Base-by-base conservation (phyloP, 164 flowering plant species). In the Platanus orientalis region DNA sequence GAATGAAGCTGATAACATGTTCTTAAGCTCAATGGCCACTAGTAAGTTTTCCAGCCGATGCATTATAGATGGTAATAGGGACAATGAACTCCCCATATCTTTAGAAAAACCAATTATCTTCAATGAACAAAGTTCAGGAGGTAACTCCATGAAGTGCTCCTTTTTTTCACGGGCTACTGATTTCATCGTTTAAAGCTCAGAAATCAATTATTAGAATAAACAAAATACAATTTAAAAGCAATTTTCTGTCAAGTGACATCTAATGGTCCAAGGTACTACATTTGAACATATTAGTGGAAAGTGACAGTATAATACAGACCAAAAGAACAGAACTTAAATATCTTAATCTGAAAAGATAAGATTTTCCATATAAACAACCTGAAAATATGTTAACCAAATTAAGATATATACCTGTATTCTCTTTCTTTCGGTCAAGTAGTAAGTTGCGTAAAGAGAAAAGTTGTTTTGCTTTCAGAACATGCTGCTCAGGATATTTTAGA, bases 51-150 rank as follows among this genome's bases (percentile, higher is more conserved):
- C 92, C 39, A 95, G 72, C 19, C 92, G 90, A 71, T 88, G 97
- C 94, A 95, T 90, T 57, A 95, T 20, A 57, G 99, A 95, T 54
- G 99, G 99, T 62, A 95, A 68, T 70, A 95, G 66, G 59, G 97
- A 95, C 40, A 92, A 29, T 53, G 99, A 83, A 72, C 97, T 92
- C 60, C 94, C 99, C 50, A 95, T 81, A n/a, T 87, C 97, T 73
- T 88, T 95, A 2, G 96, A 82, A 59, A 95, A 95, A n/a, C 88
- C 92, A 34, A 85, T 53, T 65, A 95, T 78, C 77, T 92, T 95
- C 75, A 95, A 67, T 60, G 81, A 72, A 74, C 96, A 95, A 64
- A 90, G 80, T 79, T 95, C 97, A 14, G 97, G 94, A 68, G 94
- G 92, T 58, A 95, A 60, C 72, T 85, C 88, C 54, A 85, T 73